Evolutionary conservation across 2,329 filamentous ascomycete genomes (phyloP).

Genomic region (Nectriaceae sp.): DNA sequence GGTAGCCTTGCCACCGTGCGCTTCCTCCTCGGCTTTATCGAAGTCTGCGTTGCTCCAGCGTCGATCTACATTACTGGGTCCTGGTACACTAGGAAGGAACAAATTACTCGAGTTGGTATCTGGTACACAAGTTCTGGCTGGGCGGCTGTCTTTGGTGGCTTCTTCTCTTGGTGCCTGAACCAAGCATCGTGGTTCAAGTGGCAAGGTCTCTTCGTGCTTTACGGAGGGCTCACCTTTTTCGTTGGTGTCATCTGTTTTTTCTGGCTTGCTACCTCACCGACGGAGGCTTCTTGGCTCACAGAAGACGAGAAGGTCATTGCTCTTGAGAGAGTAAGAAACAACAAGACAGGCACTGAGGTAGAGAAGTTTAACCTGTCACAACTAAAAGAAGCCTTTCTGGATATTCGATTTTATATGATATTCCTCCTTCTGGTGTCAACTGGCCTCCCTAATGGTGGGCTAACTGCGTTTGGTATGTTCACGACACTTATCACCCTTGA

Average conservation of each 20-base stretch:
- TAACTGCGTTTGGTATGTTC: slow-evolving; percentile 9
- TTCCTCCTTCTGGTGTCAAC: slow-evolving; percentile 7
- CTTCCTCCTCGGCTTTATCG: slow-evolving; percentile 11
- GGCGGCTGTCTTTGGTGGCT: slow-evolving; percentile 5
- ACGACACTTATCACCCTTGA: background rate
- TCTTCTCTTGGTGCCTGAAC: slow-evolving; percentile 4
- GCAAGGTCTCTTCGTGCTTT: slow-evolving; percentile 3
- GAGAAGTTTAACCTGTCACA: slow-evolving; percentile 6
- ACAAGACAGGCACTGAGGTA: slow-evolving; percentile 9
- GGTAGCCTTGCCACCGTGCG: slow-evolving; percentile 5
- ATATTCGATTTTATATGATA: slow-evolving; percentile 7
- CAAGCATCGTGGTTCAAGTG: slow-evolving; percentile 5
- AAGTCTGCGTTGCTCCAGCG: slow-evolving; percentile 4
- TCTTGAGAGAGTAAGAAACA: slow-evolving; percentile 4
- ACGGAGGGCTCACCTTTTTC: background rate
- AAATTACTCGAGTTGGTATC: slow-evolving; percentile 3
- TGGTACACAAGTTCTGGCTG: slow-evolving; percentile 8
- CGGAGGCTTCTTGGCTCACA: slow-evolving; percentile 7
- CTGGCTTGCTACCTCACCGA: slow-evolving; percentile 3
- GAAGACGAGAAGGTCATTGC: slow-evolving; percentile 8
- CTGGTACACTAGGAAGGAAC: slow-evolving; percentile 9
- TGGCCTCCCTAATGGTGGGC: slow-evolving; percentile 7
- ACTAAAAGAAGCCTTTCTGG: slow-evolving; percentile 5
- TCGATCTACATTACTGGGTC: slow-evolving; percentile 6
- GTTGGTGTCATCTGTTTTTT: slow-evolving; percentile 2